A percentile compares a stretch with the other conserved stretches of the same genome.
Conservation (phyloP, 148 eudicot genomes). For the Rheum nobile region DNA sequence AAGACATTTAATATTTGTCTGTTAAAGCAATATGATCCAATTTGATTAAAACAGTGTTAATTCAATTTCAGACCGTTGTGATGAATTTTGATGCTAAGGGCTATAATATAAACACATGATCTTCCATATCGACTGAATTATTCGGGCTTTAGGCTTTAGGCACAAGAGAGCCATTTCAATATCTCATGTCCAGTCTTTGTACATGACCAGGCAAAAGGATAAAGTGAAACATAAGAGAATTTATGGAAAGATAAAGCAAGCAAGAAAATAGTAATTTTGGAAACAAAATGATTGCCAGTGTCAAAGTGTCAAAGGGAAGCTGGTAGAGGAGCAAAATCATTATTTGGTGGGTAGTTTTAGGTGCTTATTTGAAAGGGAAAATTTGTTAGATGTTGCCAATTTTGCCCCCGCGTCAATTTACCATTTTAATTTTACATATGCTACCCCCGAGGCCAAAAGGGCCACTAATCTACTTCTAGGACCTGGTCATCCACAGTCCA, state of each 20-base stretch:
- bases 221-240: neutral
- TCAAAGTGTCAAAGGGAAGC: neutral
- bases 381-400: neutral
- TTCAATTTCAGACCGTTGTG: too few relatives aligned
- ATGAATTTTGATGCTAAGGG: too few relatives aligned
- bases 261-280: neutral
- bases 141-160: too few relatives aligned
- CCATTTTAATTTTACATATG: neutral
- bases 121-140: too few relatives aligned
- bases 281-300: neutral
- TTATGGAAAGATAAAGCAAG: neutral
- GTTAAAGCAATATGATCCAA: too few relatives aligned
- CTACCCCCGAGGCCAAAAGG: too few relatives aligned
- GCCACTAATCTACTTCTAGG: too few relatives aligned
- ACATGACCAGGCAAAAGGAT: neutral
- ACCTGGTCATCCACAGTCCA: too few relatives aligned
- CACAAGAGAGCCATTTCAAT: too few relatives aligned
- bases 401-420: neutral
- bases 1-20: neutral
- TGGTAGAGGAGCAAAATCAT: neutral
- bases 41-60: too few relatives aligned
- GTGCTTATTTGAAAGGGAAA: neutral
- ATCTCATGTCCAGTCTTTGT: neutral
- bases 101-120: too few relatives aligned
- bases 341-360: neutral